These are phyloP conservation scores for Jaenimonas drosophilae DNA, from an alignment of 208 protist species.

Conservation along the genomic window DNA sequence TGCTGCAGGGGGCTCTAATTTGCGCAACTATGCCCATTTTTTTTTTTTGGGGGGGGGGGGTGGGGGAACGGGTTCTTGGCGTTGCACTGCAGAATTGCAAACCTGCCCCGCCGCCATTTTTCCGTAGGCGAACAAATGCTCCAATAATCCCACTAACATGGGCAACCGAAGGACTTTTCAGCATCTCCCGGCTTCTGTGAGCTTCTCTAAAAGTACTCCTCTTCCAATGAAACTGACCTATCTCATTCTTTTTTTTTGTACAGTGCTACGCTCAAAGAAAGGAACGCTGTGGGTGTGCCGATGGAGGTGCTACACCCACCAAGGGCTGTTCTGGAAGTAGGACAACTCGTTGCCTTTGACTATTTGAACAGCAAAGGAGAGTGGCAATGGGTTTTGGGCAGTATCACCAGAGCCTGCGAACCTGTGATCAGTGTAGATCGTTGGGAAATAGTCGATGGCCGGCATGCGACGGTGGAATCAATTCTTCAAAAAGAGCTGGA, in stretches of 20 bases:
- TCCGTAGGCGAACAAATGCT: background rate
- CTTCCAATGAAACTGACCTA: background rate
- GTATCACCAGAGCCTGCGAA: constrained; percentile 21
- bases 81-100: too few relatives aligned
- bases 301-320: constrained; percentile 11
- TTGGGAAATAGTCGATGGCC: constrained; percentile 41
- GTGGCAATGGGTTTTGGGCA: constrained; percentile 64
- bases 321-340: constrained; percentile 14
- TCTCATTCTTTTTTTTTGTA: constrained; percentile 4
- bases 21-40: too few relatives aligned
- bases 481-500: constrained; percentile 44
- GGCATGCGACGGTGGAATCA: constrained; percentile 23
- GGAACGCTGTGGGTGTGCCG: constrained; percentile 15
- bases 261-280: background rate
- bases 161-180: constrained; percentile 2
- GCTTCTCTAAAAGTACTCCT: background rate
- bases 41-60: too few relatives aligned
- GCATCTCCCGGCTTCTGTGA: constrained; percentile 3
- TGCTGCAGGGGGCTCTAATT: too few relatives aligned
- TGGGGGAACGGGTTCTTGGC: too few relatives aligned
- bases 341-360: constrained; percentile 53
- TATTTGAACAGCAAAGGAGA: constrained; percentile 32
- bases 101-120: too few relatives aligned
- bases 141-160: background rate
- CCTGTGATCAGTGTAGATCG: constrained; percentile 33